These are phyloP conservation scores for Penicillium ucsense DNA, from an alignment of 495 filamentous ascomycete species.

Conservation along the genomic window DNA sequence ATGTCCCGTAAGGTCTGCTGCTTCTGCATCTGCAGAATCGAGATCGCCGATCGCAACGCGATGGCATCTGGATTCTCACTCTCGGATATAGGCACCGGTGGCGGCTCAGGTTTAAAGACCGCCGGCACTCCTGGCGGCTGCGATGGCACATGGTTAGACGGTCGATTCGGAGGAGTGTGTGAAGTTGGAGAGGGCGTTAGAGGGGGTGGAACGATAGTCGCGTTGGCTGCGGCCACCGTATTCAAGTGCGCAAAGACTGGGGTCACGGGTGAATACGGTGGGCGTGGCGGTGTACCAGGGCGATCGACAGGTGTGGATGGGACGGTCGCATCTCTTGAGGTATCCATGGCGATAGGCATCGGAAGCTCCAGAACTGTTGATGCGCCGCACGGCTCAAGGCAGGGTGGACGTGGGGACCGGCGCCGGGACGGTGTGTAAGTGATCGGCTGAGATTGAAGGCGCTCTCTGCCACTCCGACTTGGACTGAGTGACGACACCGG, in stretches of 20 bases:
- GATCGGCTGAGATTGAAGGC: neutral
- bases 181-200: conserved; percentile 24
- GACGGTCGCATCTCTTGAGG: conserved; percentile 1
- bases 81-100: conserved; percentile 59
- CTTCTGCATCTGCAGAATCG: conserved; percentile 74
- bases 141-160: conserved; percentile 4
- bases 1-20: conserved; percentile 66
- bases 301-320: conserved; percentile 12
- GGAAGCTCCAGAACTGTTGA: neutral
- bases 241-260: conserved; percentile 35
- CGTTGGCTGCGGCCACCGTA: conserved; percentile 19
- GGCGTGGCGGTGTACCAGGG: conserved; percentile 34
- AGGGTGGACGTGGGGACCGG: too few species aligned
- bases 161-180: conserved; percentile 1
- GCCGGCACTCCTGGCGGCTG: conserved; percentile 12
- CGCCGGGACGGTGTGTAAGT: too few species aligned
- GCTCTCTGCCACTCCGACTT: neutral
- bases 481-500: too few species aligned
- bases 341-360: conserved; percentile 3
- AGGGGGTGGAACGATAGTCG: conserved; percentile 29
- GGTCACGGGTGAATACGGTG: conserved; percentile 40
- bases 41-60: conserved; percentile 68
- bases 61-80: conserved; percentile 76
- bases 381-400: too few species aligned
- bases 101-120: conserved; percentile 37